Evolutionary conservation across 768 basidiomycete species (phyloP).

Genomic region (Sporobolomyces phaffii): DNA sequence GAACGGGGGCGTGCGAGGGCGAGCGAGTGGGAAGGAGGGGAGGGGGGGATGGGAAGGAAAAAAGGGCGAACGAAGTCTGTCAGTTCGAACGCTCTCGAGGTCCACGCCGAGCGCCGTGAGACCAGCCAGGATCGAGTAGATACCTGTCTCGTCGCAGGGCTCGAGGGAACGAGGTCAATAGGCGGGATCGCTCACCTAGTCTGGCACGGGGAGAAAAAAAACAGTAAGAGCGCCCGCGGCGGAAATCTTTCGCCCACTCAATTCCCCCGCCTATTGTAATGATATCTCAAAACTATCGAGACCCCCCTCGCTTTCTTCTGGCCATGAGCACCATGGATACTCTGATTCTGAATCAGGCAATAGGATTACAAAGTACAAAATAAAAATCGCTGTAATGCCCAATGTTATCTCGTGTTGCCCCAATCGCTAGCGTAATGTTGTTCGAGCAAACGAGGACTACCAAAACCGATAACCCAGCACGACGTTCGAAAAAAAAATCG

Average conservation of each 20-base stretch:
- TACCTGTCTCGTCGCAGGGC: not conserved
- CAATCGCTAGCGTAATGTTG: constrained; percentile 32
- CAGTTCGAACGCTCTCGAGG: not conserved
- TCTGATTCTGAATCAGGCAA: too few species aligned
- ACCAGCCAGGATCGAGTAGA: not conserved
- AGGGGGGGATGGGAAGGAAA: not conserved
- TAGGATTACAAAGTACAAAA: not conserved
- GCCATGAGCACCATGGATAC: too few species aligned
- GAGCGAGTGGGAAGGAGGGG: not conserved
- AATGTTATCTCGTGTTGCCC: not conserved
- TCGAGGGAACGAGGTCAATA: not conserved
- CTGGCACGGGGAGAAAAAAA: constrained; percentile 2
- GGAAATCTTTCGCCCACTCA: too few species aligned
- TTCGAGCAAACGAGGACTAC: constrained; percentile 15
- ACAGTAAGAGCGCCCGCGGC: too few species aligned
- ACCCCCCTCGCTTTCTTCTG: too few species aligned
- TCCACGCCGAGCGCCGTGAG: not conserved
- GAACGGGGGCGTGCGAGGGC: too few species aligned
- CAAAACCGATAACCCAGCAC: not conserved
- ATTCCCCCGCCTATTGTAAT: too few species aligned
- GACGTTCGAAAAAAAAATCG: not conserved
- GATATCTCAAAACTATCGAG: too few species aligned
- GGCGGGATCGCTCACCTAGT: too few species aligned
- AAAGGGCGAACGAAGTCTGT: too few species aligned
- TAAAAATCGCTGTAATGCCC: too few species aligned